A percentile compares a stretch with the other conserved stretches of the same genome.
phyloP scores from a whole-genome alignment of 768 basidiomycete species.

The Russula foetens region DNA sequence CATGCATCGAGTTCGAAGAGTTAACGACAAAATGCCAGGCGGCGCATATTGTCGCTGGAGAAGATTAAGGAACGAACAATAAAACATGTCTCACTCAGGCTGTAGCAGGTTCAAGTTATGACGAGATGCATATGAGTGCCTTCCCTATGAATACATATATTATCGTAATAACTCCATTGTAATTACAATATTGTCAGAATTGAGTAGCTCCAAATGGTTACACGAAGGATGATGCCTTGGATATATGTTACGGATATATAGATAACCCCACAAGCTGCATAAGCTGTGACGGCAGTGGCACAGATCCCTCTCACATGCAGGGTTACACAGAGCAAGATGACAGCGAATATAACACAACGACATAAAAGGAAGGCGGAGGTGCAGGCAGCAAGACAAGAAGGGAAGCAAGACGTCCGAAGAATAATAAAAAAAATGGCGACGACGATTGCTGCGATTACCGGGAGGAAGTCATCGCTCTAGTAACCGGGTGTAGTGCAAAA shows the following conservation, averaged over 20 bases:
- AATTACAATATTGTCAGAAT: constrained; percentile 2
- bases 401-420: background rate
- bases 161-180: constrained; percentile 4
- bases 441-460: background rate
- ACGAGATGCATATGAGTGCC: background rate
- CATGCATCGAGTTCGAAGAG: too few relatives aligned
- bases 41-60: background rate
- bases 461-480: background rate
- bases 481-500: background rate
- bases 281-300: background rate
- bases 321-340: constrained; percentile 3
- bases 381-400: background rate
- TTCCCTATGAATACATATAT: background rate
- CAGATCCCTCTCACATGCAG: background rate
- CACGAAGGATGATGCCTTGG: background rate
- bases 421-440: background rate
- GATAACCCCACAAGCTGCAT: background rate
- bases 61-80: background rate
- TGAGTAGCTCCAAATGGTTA: constrained; percentile 3
- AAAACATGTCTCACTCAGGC: background rate
- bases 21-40: too few relatives aligned
- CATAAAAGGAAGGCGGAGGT: background rate
- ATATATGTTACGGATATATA: constrained; percentile 11
- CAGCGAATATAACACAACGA: constrained; percentile 1
- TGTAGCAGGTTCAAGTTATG: background rate